Percentiles rank a stretch among this genome's conserved stretches.
phyloP scores from a whole-genome alignment of 2,329 filamentous ascomycete genomes.

The Clonostachys byssicola region DNA sequence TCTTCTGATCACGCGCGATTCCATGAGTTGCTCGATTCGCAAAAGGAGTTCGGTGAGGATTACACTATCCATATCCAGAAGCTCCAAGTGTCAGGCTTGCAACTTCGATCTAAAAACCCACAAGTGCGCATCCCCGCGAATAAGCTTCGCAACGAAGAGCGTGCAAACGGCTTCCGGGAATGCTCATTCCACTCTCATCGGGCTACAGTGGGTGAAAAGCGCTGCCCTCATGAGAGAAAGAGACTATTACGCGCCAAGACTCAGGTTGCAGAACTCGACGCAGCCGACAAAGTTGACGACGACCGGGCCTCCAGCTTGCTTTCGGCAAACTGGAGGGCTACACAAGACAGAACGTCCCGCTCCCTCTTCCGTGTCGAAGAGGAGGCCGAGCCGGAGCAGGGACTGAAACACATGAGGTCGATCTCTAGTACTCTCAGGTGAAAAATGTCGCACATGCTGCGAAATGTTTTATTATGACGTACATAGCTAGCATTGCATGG shows the following conservation, averaged over 20 bases:
- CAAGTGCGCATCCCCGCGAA: slow-evolving; percentile 55
- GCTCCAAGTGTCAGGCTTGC: slow-evolving; percentile 43
- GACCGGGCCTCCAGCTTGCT: too few species aligned
- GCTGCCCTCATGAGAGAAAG: slow-evolving; percentile 40
- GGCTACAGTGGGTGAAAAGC: slow-evolving; percentile 45
- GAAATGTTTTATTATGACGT: too few species aligned
- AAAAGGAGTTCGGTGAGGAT: slow-evolving; percentile 43
- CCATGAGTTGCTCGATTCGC: slow-evolving; percentile 33
- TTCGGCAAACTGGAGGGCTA: too few species aligned
- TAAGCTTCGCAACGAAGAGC: slow-evolving; percentile 49
- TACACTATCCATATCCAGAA: slow-evolving; percentile 47
- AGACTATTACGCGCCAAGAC: neutral
- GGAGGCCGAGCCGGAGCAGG: slow-evolving; percentile 18
- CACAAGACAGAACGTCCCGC: too few species aligned
- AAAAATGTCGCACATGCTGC: neutral
- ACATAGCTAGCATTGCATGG: too few species aligned
- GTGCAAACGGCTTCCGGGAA: slow-evolving; percentile 55
- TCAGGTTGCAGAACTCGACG: too few species aligned
- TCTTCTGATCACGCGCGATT: slow-evolving; percentile 26
- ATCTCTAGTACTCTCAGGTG: slow-evolving; percentile 19
- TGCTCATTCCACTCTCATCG: slow-evolving; percentile 59
- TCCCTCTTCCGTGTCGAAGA: slow-evolving; percentile 7
- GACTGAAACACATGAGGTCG: slow-evolving; percentile 21
- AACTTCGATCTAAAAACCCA: slow-evolving; percentile 55
- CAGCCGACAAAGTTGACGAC: too few species aligned